These are phyloP conservation scores for Trametes polyzona DNA, from an alignment of 1,284 basidiomycete genomes.

Conservation along the genomic window DNA sequence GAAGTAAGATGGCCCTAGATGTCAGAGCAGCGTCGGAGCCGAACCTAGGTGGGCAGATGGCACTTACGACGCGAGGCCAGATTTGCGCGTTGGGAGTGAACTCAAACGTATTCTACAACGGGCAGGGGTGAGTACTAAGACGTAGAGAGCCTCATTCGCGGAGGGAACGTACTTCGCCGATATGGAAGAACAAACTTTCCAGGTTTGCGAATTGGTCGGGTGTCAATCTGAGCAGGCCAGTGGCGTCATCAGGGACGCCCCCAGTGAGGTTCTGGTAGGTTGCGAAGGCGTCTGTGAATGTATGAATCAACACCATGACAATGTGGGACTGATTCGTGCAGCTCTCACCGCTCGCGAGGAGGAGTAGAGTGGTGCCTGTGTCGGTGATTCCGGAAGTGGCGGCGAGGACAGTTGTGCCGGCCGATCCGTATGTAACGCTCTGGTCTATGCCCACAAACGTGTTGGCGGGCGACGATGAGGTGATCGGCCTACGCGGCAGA, in stretches of 20 bases:
- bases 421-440: conserved; percentile 27
- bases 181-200: conserved; percentile 32
- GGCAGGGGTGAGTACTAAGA: not conserved
- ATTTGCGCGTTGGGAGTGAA: conserved; percentile 59
- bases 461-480: conserved; percentile 40
- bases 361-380: conserved; percentile 38
- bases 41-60: not conserved
- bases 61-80: conserved; percentile 48
- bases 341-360: conserved; percentile 38
- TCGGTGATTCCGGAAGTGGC: conserved; percentile 33
- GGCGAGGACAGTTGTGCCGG: conserved; percentile 27
- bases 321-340: not conserved
- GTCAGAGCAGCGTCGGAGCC: not conserved
- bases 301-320: too few species aligned
- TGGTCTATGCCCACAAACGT: conserved; percentile 30
- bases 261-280: conserved; percentile 31
- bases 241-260: conserved; percentile 24
- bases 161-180: conserved; percentile 28
- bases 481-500: conserved; percentile 26
- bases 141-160: not conserved
- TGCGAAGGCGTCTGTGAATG: conserved; percentile 7
- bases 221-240: conserved; percentile 32
- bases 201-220: conserved; percentile 29
- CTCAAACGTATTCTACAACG: conserved; percentile 35
- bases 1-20: not conserved